Percentiles rank a stretch among this genome's conserved stretches.
Evolutionary conservation across 2,329 filamentous ascomycete genomes (phyloP).

Genomic region (Arachnomyces sp.): DNA sequence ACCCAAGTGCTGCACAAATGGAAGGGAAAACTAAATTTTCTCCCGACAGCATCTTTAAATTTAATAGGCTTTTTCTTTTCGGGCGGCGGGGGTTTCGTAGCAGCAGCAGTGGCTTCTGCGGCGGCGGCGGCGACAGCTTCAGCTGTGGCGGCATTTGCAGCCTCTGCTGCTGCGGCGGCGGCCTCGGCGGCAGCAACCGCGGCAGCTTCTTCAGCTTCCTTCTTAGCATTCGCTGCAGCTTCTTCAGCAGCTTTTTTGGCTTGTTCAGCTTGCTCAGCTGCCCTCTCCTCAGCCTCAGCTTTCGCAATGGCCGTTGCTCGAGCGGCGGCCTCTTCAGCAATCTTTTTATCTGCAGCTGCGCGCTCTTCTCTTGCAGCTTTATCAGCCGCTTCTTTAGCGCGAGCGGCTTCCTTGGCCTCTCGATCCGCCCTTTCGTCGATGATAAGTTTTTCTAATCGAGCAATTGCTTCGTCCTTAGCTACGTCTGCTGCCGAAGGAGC

Average conservation of each 20-base stretch:
- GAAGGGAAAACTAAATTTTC: conserved; percentile 89
- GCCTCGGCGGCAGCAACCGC: conserved; percentile 28
- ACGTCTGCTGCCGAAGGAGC: conserved; percentile 43
- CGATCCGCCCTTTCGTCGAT: conserved; percentile 37
- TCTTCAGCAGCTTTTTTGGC: conserved; percentile 41
- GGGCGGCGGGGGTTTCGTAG: conserved; percentile 36
- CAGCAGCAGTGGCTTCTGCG: conserved; percentile 23
- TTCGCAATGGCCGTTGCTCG: conserved; percentile 22
- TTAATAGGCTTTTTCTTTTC: conserved; percentile 66
- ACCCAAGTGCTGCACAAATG: conserved; percentile 76
- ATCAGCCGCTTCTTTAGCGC: conserved; percentile 45
- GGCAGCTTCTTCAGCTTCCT: conserved; percentile 32
- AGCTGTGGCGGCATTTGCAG: conserved; percentile 26
- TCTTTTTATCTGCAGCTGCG: conserved; percentile 35
- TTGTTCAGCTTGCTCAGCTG: conserved; percentile 39
- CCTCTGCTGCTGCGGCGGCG: conserved; percentile 24
- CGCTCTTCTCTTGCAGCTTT: conserved; percentile 26
- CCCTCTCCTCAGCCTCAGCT: conserved; percentile 43
- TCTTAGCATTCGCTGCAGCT: conserved; percentile 27
- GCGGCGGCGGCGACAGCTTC: conserved; percentile 24
- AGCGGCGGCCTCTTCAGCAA: conserved; percentile 34
- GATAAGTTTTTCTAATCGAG: conserved; percentile 55
- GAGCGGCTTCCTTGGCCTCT: conserved; percentile 32
- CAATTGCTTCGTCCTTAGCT: conserved; percentile 49
- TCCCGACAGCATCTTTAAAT: conserved; percentile 84